Evolutionary conservation across 2,329 filamentous ascomycete species (phyloP), one percentile per base, ranked within the genome.

Genomic region (Helotiales sp.): DNA sequence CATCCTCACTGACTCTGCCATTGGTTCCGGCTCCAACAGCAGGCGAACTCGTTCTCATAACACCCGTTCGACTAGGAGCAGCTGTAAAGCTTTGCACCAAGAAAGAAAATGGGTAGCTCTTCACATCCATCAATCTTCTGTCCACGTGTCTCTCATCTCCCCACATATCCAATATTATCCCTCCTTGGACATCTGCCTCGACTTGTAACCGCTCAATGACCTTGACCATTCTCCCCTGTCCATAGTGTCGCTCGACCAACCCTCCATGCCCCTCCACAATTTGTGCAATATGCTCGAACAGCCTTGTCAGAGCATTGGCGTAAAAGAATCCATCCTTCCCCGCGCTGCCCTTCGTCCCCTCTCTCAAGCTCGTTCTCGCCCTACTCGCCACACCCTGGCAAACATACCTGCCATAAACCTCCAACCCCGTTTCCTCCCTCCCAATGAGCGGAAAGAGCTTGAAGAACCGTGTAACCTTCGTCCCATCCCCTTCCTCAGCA

Each of bases 221-320:
- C 66, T 88, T 90, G 30, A 90, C 86, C 95, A 99, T 99, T 78
- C 92, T 95, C 34, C 93, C 91, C 15, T 83, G 76, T 1, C 95
- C 95, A 70, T 99, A 99, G 73, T 99, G 95, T 47, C 91, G 86
- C 76, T 98, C 93, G 1, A 99, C 93, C 8, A 99, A 80, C 0
- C 86, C 86, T 30, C 93, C 91, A 70, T 99, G 95, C 1, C 90
- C 88, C 68, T 98, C 93, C 22, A 99, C 87, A 63, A 99, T 97
- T 71, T 96, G 91, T 2, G 95, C 93, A 72, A 99, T 96, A 74
- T 99, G 93, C 73, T 98, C 93, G 71, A 99, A 99, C 47, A 99
- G 76, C 70, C 91, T 93, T 4, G 93, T 96, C 62, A 99, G 77
- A 2, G 91, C 88, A 73, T 89, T 93, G 40, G 90, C 93, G 71